Conservation (phyloP, 1,284 basidiomycete genomes). For the Trametes versicolor region DNA sequence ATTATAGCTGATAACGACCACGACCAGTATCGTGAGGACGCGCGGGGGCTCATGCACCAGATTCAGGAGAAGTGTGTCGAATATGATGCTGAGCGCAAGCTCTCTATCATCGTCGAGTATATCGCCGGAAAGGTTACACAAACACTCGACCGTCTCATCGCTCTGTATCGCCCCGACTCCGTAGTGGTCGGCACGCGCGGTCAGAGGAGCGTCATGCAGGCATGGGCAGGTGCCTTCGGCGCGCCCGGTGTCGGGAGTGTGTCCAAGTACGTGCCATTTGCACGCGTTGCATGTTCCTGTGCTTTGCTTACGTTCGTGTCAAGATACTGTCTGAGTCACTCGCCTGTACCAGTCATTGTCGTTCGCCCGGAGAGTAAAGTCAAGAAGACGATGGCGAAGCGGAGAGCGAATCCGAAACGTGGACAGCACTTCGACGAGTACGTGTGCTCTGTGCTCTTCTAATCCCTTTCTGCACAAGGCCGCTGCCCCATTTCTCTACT, state of each 20-base stretch:
- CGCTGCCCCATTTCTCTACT: too few relatives aligned
- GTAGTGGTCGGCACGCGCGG: slow-evolving; percentile 94
- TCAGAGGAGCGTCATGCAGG: slow-evolving; percentile 64
- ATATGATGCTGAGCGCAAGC: slow-evolving; percentile 81
- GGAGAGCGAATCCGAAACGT: slow-evolving; percentile 85
- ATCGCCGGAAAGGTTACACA: slow-evolving; percentile 91
- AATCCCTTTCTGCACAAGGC: too few relatives aligned
- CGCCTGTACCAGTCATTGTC: slow-evolving; percentile 93
- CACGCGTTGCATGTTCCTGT: neutral
- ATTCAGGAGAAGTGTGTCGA: slow-evolving; percentile 88
- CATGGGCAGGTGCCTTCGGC: slow-evolving; percentile 66
- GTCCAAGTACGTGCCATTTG: slow-evolving; percentile 55
- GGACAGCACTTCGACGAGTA: slow-evolving; percentile 81
- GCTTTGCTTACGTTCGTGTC: neutral
- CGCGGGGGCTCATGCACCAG: slow-evolving; percentile 82
- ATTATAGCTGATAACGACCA: slow-evolving; percentile 73
- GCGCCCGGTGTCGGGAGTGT: slow-evolving; percentile 72
- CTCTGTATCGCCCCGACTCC: slow-evolving; percentile 95
- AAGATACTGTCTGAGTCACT: slow-evolving; percentile 88
- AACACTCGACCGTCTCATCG: slow-evolving; percentile 92
- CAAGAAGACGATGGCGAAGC: slow-evolving; percentile 84
- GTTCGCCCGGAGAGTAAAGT: slow-evolving; percentile 90
- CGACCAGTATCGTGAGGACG: slow-evolving; percentile 88
- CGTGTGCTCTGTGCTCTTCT: too few relatives aligned
- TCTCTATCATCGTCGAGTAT: slow-evolving; percentile 94